Evolutionary conservation across 371 early-diverging fungal species (phyloP).

Genomic region (Actinomortierella wolfii): DNA sequence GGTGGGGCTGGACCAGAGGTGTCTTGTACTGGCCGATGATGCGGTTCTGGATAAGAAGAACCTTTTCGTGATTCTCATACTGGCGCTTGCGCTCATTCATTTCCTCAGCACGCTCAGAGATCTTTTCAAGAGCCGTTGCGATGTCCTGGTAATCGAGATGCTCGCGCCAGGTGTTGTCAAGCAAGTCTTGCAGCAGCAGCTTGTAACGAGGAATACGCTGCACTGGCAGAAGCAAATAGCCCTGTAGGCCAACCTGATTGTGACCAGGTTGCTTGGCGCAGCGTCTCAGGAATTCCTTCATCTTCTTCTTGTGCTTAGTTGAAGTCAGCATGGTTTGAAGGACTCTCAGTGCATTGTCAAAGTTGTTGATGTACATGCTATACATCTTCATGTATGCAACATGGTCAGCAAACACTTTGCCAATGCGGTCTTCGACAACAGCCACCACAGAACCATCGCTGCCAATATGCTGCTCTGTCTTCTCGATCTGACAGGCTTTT

Average conservation of each 20-base stretch:
- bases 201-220: constrained; percentile 84
- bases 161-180: constrained; percentile 58
- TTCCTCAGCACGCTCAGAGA: constrained; percentile 64
- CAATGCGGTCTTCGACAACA: constrained; percentile 45
- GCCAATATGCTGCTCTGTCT: background rate
- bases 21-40: constrained; percentile 48
- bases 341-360: constrained; percentile 63
- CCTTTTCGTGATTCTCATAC: constrained; percentile 53
- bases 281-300: constrained; percentile 36
- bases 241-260: constrained; percentile 66
- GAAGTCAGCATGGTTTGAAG: constrained; percentile 51
- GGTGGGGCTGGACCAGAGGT: constrained; percentile 56
- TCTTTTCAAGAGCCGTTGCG: constrained; percentile 56
- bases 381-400: constrained; percentile 70
- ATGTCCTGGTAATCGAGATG: constrained; percentile 70
- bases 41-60: constrained; percentile 53
- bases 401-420: constrained; percentile 50
- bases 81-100: constrained; percentile 76
- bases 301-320: constrained; percentile 42
- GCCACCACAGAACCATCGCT: constrained; percentile 1
- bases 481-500: constrained; percentile 36
- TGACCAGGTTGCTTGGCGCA: constrained; percentile 57
- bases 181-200: constrained; percentile 71
- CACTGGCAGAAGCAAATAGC: constrained; percentile 79
- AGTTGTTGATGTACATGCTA: constrained; percentile 77